phyloP scores from a whole-genome alignment of 352 stramenopile genomes.

The Phytophthora palmivora region DNA sequence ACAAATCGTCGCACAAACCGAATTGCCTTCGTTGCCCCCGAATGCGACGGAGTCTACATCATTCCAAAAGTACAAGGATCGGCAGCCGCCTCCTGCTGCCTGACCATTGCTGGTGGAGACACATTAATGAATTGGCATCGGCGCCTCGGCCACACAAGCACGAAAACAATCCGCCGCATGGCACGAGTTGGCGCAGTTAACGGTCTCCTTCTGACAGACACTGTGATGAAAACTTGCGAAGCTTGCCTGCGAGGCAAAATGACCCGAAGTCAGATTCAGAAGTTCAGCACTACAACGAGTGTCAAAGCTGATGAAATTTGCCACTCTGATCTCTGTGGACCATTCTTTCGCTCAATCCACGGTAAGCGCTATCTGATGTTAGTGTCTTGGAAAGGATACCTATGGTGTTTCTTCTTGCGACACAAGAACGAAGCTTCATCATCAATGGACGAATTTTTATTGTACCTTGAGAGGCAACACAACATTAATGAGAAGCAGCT shows the following conservation, averaged over 20 bases:
- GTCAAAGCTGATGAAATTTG: background rate
- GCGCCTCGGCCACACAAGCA: background rate
- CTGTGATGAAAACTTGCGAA: background rate
- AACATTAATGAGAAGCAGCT: background rate
- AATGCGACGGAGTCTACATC: too few species aligned
- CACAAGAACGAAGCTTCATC: conserved; percentile 1
- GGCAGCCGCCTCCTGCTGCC: too few species aligned
- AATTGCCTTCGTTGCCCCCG: too few species aligned
- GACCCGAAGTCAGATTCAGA: background rate
- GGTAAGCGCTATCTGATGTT: background rate
- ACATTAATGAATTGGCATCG: background rate
- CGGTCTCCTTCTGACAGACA: background rate
- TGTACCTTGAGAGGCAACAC: background rate
- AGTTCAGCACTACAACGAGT: background rate
- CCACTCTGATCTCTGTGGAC: conserved; percentile 2
- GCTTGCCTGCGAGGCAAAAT: background rate
- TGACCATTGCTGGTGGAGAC: background rate
- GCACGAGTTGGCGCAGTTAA: background rate
- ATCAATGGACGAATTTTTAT: background rate
- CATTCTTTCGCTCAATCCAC: background rate
- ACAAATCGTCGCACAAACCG: too few species aligned
- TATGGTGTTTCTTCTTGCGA: conserved; percentile 1
- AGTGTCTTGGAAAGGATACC: background rate
- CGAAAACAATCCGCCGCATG: background rate
- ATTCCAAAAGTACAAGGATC: too few species aligned